Evolutionary conservation across 352 stramenopile genomes (phyloP), one percentile per base, ranked within the genome.

Genomic region (Phytophthora megakarya): DNA sequence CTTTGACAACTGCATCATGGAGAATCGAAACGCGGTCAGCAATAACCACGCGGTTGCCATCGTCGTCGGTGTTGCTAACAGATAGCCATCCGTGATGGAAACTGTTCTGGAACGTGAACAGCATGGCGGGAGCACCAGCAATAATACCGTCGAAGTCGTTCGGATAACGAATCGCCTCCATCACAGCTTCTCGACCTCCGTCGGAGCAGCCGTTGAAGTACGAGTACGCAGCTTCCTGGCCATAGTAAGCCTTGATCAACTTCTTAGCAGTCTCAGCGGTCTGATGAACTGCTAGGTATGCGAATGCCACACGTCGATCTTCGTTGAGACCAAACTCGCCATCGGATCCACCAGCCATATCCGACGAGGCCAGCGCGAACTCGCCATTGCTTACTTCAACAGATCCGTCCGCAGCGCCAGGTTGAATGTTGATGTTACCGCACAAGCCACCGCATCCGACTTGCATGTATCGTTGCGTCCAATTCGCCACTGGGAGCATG

Each of bases 141-240:
- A 80, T 63, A 44, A 80, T 80, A 16, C 72, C 72, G 44, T 80
- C 47, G 32, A 78, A 80, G 50, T 80, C 72, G 23, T 75, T 64
- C 19, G 72, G 72, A 49, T 75, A 80, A 5, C 72, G 72, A 22
- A 80, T 58, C 6, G 69, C 69, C 42, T 74, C 62, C 72, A 80
- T 80, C 12, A 78, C 62, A 16, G 69, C 72, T 54, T 80, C 72
- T 2, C 72, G 72, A 32, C 72, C 72, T 30, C 72, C 72, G 8
- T 80, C 72, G 3, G 72, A 80, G 55, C 72, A 80, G 19, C 72
- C 69, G 49, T 69, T 80, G 56, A 82, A 82, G 61, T 83, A 83
- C 35, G 72, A 73, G 38, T 76, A 80, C 35, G 47, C 54, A 35
- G 42, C 61, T 15, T 62, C 62, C 50, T 80, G 74, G 6, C 68